Percentiles rank a stretch among this genome's conserved stretches.
Evolutionary conservation across 2,329 filamentous ascomycete species (phyloP).

Genomic region (Eurotiales sp.): DNA sequence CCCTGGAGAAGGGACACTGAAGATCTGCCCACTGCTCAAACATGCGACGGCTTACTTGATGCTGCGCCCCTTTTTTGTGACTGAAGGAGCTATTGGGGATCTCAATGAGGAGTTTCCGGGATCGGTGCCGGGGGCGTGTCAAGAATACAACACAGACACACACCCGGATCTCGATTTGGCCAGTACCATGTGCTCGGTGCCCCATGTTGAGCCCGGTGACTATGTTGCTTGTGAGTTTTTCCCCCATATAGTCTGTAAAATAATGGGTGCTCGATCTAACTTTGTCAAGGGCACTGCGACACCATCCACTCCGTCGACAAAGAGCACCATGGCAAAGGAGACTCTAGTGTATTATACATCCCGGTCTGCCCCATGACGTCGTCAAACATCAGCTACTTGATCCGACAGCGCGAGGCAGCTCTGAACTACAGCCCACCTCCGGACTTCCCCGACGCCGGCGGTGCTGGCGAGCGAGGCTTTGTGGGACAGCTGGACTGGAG

Average conservation of each 20-base stretch:
- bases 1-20: slow-evolving; percentile 72
- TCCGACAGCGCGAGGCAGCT: slow-evolving; percentile 68
- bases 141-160: slow-evolving; percentile 61
- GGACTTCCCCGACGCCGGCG: slow-evolving; percentile 62
- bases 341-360: slow-evolving; percentile 86
- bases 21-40: slow-evolving; percentile 74
- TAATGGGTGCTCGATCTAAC: not conserved
- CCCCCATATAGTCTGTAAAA: not conserved
- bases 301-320: slow-evolving; percentile 79
- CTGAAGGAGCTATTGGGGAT: slow-evolving; percentile 44
- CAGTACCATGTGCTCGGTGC: slow-evolving; percentile 68
- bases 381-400: slow-evolving; percentile 67
- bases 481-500: slow-evolving; percentile 37
- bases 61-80: slow-evolving; percentile 81
- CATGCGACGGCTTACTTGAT: slow-evolving; percentile 76
- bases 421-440: slow-evolving; percentile 62
- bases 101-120: slow-evolving; percentile 59
- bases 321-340: slow-evolving; percentile 64
- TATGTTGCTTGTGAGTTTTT: slow-evolving; percentile 57
- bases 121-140: slow-evolving; percentile 63
- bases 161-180: slow-evolving; percentile 69
- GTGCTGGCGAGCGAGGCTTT: slow-evolving; percentile 40
- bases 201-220: slow-evolving; percentile 66
- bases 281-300: slow-evolving; percentile 62
- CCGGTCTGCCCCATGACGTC: slow-evolving; percentile 79